Percentiles rank a stretch among this genome's conserved stretches.
Conservation (phyloP, 768 basidiomycete genomes). For the Termitomyces sp. region DNA sequence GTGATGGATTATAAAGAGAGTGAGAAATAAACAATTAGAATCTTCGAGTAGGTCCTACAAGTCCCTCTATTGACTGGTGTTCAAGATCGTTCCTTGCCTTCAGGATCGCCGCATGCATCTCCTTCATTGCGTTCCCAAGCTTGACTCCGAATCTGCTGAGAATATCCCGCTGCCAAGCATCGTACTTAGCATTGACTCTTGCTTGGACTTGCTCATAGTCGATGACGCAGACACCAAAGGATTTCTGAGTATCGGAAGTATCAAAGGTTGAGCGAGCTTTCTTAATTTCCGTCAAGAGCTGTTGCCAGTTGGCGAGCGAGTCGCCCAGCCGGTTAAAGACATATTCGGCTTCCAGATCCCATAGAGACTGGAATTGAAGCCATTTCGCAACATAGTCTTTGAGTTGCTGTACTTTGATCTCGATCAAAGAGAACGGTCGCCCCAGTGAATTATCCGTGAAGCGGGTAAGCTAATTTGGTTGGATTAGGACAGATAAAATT, state of each 20-base stretch:
- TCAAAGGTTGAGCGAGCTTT: slow-evolving; percentile 96
- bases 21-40: slow-evolving; percentile 30
- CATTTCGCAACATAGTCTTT: slow-evolving; percentile 93
- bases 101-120: slow-evolving; percentile 88
- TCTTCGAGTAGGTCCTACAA: slow-evolving; percentile 50
- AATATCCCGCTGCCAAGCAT: slow-evolving; percentile 96
- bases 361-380: slow-evolving; percentile 98
- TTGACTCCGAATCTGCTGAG: slow-evolving; percentile 88
- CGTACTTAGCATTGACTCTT: slow-evolving; percentile 97
- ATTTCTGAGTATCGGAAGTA: slow-evolving; percentile 88
- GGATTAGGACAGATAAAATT: not conserved
- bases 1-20: not conserved
- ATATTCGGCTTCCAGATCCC: slow-evolving; percentile 97
- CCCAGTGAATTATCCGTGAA: slow-evolving; percentile 72
- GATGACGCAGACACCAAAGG: slow-evolving; percentile 90
- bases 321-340: slow-evolving; percentile 96
- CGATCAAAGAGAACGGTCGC: slow-evolving; percentile 81
- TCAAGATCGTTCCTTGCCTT: slow-evolving; percentile 96
- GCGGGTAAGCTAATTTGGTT: slow-evolving; percentile 53
- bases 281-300: slow-evolving; percentile 94
- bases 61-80: slow-evolving; percentile 91
- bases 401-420: slow-evolving; percentile 81
- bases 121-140: slow-evolving; percentile 94
- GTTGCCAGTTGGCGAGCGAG: slow-evolving; percentile 90
- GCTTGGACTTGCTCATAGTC: slow-evolving; percentile 98